Conservation (phyloP, 1,139 yeast species). For the Sporopachydermia cereana region DNA sequence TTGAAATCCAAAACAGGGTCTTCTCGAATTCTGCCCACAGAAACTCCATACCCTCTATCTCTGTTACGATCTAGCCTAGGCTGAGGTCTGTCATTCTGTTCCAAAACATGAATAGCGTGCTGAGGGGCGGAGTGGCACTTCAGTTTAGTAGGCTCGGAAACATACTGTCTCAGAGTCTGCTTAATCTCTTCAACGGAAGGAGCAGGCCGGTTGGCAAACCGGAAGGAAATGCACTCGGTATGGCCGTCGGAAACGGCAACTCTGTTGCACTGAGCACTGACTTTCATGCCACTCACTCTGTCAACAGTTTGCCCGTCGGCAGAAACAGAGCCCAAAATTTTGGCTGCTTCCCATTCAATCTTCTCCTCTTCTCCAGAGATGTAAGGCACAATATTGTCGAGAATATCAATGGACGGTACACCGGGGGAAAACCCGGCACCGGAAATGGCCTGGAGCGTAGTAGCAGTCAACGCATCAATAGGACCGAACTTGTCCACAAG, state of each 20-base stretch:
- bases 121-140: conserved; percentile 90
- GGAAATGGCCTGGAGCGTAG: conserved; percentile 93
- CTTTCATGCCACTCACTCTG: conserved; percentile 61
- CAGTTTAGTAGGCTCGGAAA: conserved; percentile 69
- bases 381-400: conserved; percentile 90
- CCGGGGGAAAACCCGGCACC: conserved; percentile 99
- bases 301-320: conserved; percentile 40
- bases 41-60: conserved; percentile 88
- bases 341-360: conserved; percentile 96
- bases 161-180: conserved; percentile 55
- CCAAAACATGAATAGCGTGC: conserved; percentile 82
- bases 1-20: conserved; percentile 90
- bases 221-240: conserved; percentile 85
- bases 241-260: conserved; percentile 98
- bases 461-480: conserved; percentile 71
- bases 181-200: conserved; percentile 79
- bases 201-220: conserved; percentile 70
- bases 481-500: conserved; percentile 84
- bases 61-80: conserved; percentile 96
- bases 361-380: conserved; percentile 97
- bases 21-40: conserved; percentile 89
- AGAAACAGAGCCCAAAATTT: conserved; percentile 61
- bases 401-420: conserved; percentile 85
- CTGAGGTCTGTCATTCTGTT: conserved; percentile 90
- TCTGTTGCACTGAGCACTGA: conserved; percentile 94